A percentile compares a stretch with the other conserved stretches of the same genome.
phyloP scores from a whole-genome alignment of 2,329 filamentous ascomycete genomes.

The Sporothrix inflata region DNA sequence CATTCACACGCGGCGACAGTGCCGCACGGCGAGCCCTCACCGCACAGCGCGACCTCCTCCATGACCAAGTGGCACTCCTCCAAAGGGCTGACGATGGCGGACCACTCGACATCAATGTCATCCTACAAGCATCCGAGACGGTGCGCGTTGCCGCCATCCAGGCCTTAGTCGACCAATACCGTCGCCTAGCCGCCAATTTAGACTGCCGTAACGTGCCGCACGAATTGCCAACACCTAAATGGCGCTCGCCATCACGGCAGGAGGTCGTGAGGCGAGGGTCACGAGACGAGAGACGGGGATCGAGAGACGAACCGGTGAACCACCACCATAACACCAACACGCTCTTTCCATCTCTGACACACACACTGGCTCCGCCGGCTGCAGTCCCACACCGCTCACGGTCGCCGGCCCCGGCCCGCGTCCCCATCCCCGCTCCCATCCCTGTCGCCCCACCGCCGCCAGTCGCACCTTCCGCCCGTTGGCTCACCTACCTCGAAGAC shows the following conservation, averaged over 20 bases:
- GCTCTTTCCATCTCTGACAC: background rate
- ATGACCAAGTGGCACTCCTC: conserved; percentile 39
- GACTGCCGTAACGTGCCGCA: conserved; percentile 39
- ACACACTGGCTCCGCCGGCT: background rate
- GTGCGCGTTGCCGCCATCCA: conserved; percentile 40
- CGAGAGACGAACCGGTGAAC: background rate
- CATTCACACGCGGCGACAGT: conserved; percentile 45
- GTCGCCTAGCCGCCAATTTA: conserved; percentile 38
- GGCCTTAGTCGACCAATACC: conserved; percentile 44
- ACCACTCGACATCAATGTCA: conserved; percentile 42
- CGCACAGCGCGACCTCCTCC: conserved; percentile 38
- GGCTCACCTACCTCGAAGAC: conserved; percentile 31
- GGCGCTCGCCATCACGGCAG: conserved; percentile 22
- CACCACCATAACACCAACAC: background rate
- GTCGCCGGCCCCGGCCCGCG: background rate
- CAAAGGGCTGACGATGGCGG: conserved; percentile 28
- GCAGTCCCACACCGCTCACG: background rate
- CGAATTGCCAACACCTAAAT: conserved; percentile 36
- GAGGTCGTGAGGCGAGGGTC: background rate
- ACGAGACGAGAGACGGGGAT: background rate
- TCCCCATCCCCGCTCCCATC: conserved; percentile 26
- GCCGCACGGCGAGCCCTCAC: conserved; percentile 40
- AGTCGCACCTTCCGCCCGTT: conserved; percentile 30
- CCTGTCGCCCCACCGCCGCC: conserved; percentile 31
- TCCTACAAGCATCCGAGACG: conserved; percentile 43